These are phyloP conservation scores for Sarcomyxa edulis DNA, from an alignment of 768 basidiomycete genomes.

Conservation along the genomic window DNA sequence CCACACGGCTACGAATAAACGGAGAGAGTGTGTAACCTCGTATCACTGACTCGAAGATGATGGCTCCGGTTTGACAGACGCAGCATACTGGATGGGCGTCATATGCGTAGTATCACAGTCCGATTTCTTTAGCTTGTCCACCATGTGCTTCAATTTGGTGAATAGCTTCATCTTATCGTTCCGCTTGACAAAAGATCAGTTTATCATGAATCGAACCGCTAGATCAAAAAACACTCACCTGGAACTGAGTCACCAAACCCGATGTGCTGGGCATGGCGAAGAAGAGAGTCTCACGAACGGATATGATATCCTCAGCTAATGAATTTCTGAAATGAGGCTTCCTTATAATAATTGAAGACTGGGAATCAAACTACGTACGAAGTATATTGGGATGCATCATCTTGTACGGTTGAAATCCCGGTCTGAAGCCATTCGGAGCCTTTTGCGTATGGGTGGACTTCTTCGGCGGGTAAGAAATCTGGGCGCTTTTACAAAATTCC, in stretches of 20 bases:
- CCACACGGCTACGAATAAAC: too few species aligned
- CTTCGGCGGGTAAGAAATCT: too few species aligned
- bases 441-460: too few species aligned
- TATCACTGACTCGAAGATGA: too few species aligned
- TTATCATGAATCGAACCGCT: background rate
- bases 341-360: background rate
- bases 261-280: constrained; percentile 78
- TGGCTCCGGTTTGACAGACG: too few species aligned
- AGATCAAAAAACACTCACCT: constrained; percentile 35
- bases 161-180: constrained; percentile 40
- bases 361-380: too few species aligned
- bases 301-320: background rate
- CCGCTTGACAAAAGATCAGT: constrained; percentile 27
- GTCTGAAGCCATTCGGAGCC: too few species aligned
- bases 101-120: constrained; percentile 12
- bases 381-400: constrained; percentile 29
- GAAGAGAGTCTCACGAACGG: constrained; percentile 53
- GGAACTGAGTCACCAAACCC: constrained; percentile 65
- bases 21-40: too few species aligned
- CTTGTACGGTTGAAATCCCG: constrained; percentile 49
- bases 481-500: constrained; percentile 2
- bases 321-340: background rate
- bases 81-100: too few species aligned
- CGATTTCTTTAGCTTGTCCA: constrained; percentile 20
- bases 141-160: constrained; percentile 21